Base-by-base conservation (phyloP, 2,329 filamentous ascomycete genomes). In the Aspergillus bombycis region DNA sequence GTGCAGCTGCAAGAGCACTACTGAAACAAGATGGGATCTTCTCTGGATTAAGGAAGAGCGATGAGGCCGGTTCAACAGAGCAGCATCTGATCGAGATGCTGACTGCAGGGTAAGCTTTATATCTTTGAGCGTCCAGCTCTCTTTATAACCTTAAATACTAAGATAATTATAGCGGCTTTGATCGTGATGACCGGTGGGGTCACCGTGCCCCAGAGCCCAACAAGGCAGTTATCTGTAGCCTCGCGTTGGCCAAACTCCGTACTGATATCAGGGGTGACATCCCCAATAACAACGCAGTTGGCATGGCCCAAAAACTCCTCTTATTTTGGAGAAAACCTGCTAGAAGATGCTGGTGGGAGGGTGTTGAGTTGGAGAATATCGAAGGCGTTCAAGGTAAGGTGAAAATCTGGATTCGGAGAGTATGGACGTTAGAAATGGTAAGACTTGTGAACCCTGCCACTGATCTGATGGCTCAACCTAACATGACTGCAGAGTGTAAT, bases 21-120 rank as follows among this genome's bases (percentile, higher is more conserved):
- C 85, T 97, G 70, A 87, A 88, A 74, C 95, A 99, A 78, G 88
- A 94, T 71, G 95, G 95, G 55, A 99, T 99, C 71, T 99, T 99
- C 77, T 97, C 94, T 4, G 95, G 95, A 0, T 82, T 99, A 54
- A 91, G 95, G 78, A 93, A 94, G 77, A 98, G 94, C 72, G 94
- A 99, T 71, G 95, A 99, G 80, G 90, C 92, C 21, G 95, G 95
- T 23, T 97, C 94, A 21, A 99, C 95, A 0, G 95, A 99, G 80
- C 95, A 97, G 70, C 95, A 99, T 83, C 84, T 99, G 45, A 99
- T 99, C 73, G 95, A 99, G 83, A 99, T 99, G 95, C 81, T 99
- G 79, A 99, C 95, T 60, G 95, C 95, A 75, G 95, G 94, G 94
- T 98, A 84, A 81, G 90, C 21, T 41, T 55, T 6, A 19, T 14